Evolutionary conservation across 2,329 filamentous ascomycete genomes (phyloP), one percentile per base, ranked within the genome.

Genomic region (Trichoderma aggressivum): DNA sequence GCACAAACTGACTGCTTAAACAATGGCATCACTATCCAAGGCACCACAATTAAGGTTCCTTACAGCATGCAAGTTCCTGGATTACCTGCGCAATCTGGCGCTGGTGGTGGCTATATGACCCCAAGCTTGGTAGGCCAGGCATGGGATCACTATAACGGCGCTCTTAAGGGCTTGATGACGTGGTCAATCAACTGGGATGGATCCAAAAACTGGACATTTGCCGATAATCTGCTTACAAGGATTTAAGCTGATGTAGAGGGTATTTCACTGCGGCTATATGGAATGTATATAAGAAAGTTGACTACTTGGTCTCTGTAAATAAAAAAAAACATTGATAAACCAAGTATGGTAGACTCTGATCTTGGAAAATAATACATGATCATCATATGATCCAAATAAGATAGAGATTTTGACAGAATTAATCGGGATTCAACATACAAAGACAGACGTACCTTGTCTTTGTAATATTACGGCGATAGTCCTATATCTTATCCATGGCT

Each of bases 181-280:
- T 81, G 79, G 79, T 81, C 79, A 8, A 79, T 80, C 71, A 81
- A 81, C 75, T 81, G 79, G 79, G 79, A 81, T 61, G 79, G 78
- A 11, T 79, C 79, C 12, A 77, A 77, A 70, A 72, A 70, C 65
- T 81, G 79, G 79, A 77, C 78, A 1, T 81, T 80, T 71, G 77
- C 73, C n/a, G 75, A 81, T 70, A 81, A 79, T 47, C 39, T 79
- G 6, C 75, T 77, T 70, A 32, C 30, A 5, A 65, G 71, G 6
- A 69, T 74, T 11, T 73, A 73, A 39, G 47, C n/a, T 18, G 18
- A 30, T 4, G 11, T 24, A 7, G 39, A 53, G 10, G 47, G 21
- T 21, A 53, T 12, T 53, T 24, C 11, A 53, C n/a, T 53, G 47
- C 11, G 5, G 11, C 14, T 12, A 53, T 12, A 53, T 7, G 21